Percentiles rank a stretch among this genome's conserved stretches.
phyloP scores from a whole-genome alignment of 306 rosid species.

The Macrotyloma uniflorum region DNA sequence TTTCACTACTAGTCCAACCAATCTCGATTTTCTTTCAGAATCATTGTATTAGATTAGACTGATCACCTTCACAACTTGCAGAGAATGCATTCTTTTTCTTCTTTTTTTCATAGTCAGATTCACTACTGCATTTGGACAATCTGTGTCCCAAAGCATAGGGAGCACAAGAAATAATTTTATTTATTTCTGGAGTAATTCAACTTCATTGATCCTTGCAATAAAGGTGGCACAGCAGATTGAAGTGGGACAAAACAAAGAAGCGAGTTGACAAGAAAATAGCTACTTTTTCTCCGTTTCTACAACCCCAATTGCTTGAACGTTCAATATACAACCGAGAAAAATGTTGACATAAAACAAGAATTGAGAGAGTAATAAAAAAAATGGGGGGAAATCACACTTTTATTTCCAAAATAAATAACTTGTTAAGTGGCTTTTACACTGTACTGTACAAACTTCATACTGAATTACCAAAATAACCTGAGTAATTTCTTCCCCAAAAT shows the following conservation, averaged over 20 bases:
- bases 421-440: constrained; percentile 60
- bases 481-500: constrained; percentile 49
- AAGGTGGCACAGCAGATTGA: too few relatives aligned
- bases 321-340: constrained; percentile 16
- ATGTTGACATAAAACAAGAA: not conserved
- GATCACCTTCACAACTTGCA: too few relatives aligned
- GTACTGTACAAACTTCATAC: constrained; percentile 79
- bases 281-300: too few relatives aligned
- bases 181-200: too few relatives aligned
- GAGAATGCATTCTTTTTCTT: too few relatives aligned
- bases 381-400: constrained; percentile 41
- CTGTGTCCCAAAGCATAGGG: not conserved
- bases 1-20: not conserved
- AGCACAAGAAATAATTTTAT: too few relatives aligned
- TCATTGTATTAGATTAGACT: too few relatives aligned
- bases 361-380: not conserved
- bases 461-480: constrained; percentile 62
- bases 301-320: not conserved
- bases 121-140: not conserved
- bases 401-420: constrained; percentile 44
- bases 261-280: too few relatives aligned
- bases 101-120: too few relatives aligned
- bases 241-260: too few relatives aligned
- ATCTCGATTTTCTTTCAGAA: not conserved
- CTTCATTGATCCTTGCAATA: too few relatives aligned